phyloP scores from a whole-genome alignment of 495 filamentous ascomycete species.

The Xylaria longipes region DNA sequence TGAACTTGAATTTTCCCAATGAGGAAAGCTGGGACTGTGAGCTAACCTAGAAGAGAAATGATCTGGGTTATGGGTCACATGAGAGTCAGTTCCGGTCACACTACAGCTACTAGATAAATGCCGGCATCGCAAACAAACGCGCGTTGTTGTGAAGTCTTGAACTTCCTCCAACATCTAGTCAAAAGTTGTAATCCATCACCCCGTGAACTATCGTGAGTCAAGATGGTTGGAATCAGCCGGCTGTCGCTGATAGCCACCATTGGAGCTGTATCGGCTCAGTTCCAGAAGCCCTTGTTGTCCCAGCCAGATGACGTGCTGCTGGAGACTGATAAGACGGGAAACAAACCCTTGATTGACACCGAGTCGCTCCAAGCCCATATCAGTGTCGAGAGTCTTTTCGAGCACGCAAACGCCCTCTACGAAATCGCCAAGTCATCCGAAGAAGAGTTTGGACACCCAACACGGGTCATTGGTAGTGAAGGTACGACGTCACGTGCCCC shows the following conservation, averaged over 20 bases:
- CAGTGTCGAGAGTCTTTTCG: conserved; percentile 56
- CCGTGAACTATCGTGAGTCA: conserved; percentile 5
- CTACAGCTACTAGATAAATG: conserved; percentile 1
- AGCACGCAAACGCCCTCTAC: conserved; percentile 62
- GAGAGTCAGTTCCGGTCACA: neutral
- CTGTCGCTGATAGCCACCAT: conserved; percentile 25
- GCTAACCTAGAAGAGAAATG: conserved; percentile 19
- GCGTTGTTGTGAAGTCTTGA: neutral
- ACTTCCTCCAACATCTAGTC: neutral
- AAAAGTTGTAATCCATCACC: neutral
- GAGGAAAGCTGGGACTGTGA: neutral
- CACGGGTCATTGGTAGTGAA: conserved; percentile 67
- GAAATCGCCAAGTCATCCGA: conserved; percentile 59
- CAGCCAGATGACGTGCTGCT: conserved; percentile 1
- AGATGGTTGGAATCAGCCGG: conserved; percentile 27
- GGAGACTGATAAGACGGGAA: neutral
- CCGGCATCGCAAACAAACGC: conserved; percentile 20
- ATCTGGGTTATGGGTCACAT: conserved; percentile 1
- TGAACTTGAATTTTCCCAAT: neutral
- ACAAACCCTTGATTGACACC: conserved; percentile 54
- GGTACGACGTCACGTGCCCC: conserved; percentile 46
- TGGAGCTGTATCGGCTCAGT: conserved; percentile 23
- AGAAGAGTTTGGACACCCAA: conserved; percentile 65
- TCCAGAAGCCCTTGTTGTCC: conserved; percentile 21
- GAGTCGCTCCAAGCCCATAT: conserved; percentile 61